Evolutionary conservation across 768 basidiomycete species (phyloP).

Genomic region (Cystobasidium onofrii): DNA sequence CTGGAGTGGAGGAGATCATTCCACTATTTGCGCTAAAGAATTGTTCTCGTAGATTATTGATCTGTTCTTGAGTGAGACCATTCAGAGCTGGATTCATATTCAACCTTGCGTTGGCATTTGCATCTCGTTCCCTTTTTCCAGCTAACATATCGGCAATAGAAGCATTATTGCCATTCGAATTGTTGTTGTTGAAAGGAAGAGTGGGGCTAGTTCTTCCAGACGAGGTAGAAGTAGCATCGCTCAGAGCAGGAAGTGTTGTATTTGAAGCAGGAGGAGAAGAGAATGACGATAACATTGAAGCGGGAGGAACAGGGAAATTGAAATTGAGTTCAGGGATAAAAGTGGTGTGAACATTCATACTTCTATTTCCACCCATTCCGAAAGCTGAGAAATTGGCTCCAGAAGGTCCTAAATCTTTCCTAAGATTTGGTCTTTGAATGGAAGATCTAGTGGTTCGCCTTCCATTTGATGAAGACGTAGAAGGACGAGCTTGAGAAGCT

Average conservation of each 20-base stretch:
- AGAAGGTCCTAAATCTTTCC: slow-evolving; percentile 44
- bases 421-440: slow-evolving; percentile 42
- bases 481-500: slow-evolving; percentile 19
- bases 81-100: slow-evolving; percentile 32
- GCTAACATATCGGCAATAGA: slow-evolving; percentile 1
- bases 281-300: slow-evolving; percentile 6
- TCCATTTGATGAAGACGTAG: slow-evolving; percentile 35
- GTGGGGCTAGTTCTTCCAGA: neutral
- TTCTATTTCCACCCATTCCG: slow-evolving; percentile 17
- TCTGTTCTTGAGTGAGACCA: slow-evolving; percentile 5
- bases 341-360: slow-evolving; percentile 37
- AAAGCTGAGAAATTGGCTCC: slow-evolving; percentile 7
- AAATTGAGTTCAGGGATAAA: slow-evolving; percentile 32
- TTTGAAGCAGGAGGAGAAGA: neutral
- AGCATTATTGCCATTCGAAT: neutral
- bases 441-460: slow-evolving; percentile 1
- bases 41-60: slow-evolving; percentile 13
- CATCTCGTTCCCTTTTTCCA: slow-evolving; percentile 8
- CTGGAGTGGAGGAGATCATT: neutral
- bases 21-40: neutral
- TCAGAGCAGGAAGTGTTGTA: neutral
- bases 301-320: slow-evolving; percentile 4
- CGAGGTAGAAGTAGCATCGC: neutral
- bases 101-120: neutral
- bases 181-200: neutral